These are phyloP conservation scores for Suhomyces prunicola DNA, from an alignment of 805 yeast species.

Conservation along the genomic window DNA sequence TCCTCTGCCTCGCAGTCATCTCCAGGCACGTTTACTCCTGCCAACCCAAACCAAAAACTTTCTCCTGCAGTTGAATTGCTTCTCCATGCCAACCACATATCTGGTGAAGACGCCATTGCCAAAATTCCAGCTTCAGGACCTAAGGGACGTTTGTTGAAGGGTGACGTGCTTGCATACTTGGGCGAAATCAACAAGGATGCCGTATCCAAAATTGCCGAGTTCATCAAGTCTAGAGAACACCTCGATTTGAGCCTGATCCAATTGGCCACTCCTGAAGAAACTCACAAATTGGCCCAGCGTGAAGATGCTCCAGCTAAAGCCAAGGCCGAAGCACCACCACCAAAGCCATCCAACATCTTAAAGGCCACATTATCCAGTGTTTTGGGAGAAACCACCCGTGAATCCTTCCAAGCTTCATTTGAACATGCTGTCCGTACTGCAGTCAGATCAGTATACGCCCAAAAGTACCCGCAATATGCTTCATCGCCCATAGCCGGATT, in stretches of 20 bases:
- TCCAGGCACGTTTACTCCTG: conserved; percentile 30
- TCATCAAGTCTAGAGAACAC: conserved; percentile 53
- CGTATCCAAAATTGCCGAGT: conserved; percentile 51
- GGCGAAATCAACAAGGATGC: conserved; percentile 66
- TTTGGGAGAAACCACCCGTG: conserved; percentile 23
- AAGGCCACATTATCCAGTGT: conserved; percentile 23
- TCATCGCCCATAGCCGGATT: conserved; percentile 26
- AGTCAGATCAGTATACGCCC: conserved; percentile 28
- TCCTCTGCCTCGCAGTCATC: background rate
- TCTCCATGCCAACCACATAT: conserved; percentile 58
- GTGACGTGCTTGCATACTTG: conserved; percentile 82
- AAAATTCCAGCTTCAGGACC: conserved; percentile 86
- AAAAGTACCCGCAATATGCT: conserved; percentile 36
- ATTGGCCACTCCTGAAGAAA: conserved; percentile 32
- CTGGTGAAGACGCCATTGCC: conserved; percentile 64
- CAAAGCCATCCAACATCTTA: conserved; percentile 30
- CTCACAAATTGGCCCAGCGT: conserved; percentile 11
- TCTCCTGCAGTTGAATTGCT: conserved; percentile 77
- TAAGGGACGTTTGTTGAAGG: conserved; percentile 80
- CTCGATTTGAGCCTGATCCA: conserved; percentile 73
- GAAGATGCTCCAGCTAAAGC: conserved; percentile 13
- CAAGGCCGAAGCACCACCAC: conserved; percentile 13
- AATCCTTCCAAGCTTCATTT: conserved; percentile 28
- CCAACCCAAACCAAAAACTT: conserved; percentile 65
- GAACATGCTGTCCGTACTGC: conserved; percentile 28